phyloP scores from a whole-genome alignment of 148 eudicot genomes.

The Camellia lanceoleosa region DNA sequence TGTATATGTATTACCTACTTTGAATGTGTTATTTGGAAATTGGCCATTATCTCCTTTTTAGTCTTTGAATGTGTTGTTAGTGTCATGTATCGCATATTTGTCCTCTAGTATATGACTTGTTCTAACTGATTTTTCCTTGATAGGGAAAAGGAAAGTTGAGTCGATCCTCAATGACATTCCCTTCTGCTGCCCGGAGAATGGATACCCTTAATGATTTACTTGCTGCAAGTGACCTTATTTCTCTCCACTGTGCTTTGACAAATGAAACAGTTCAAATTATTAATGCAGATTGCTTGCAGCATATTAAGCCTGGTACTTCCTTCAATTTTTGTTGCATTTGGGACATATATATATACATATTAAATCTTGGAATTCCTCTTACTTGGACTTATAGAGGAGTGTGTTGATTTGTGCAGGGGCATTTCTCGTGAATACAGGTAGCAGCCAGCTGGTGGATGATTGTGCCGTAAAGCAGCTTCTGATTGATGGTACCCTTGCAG shows the following conservation, averaged over 20 bases:
- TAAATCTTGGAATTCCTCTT: constrained; percentile 1
- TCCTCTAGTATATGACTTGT: not conserved
- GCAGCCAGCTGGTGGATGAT: constrained; percentile 97
- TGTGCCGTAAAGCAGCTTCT: constrained; percentile 96
- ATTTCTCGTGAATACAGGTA: constrained; percentile 92
- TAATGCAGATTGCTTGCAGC: constrained; percentile 86
- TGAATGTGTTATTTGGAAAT: not conserved
- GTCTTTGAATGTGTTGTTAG: not conserved
- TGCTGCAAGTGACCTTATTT: constrained; percentile 96
- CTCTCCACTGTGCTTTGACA: constrained; percentile 89
- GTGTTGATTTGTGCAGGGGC: constrained; percentile 53
- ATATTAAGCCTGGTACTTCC: constrained; percentile 79
- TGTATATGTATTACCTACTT: not conserved
- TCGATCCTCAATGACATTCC: constrained; percentile 55
- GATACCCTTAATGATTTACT: constrained; percentile 95
- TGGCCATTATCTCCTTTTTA: not conserved
- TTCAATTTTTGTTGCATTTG: not conserved
- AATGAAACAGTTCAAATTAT: constrained; percentile 89
- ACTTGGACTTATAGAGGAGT: constrained; percentile 4
- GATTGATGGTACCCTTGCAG: constrained; percentile 93
- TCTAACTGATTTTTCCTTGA: not conserved
- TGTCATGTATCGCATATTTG: not conserved
- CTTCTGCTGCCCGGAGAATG: constrained; percentile 97
- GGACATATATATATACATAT: not conserved
- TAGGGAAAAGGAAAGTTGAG: constrained; percentile 59